Evolutionary conservation across 768 basidiomycete genomes (phyloP).

Genomic region (Amanita exitialis): DNA sequence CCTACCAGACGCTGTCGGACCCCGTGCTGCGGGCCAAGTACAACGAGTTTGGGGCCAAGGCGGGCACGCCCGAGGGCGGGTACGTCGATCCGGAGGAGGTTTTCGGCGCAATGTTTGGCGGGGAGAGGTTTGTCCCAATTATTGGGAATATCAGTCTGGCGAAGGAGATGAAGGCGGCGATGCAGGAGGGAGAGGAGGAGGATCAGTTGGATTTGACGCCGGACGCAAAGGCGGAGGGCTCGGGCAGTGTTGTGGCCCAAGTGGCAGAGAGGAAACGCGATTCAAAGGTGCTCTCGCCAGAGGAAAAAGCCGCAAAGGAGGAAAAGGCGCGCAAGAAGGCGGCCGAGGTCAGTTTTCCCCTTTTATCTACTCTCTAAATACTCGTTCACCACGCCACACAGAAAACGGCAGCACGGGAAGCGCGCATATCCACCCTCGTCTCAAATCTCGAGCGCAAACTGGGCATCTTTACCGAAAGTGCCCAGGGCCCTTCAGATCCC

Average conservation of each 20-base stretch:
- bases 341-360: constrained; percentile 46
- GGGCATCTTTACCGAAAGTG: constrained; percentile 81
- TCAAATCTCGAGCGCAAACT: constrained; percentile 76
- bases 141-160: constrained; percentile 86
- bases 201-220: constrained; percentile 28
- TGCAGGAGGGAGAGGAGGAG: constrained; percentile 74
- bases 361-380: too few species aligned
- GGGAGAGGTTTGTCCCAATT: constrained; percentile 76
- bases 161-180: constrained; percentile 84
- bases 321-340: constrained; percentile 57
- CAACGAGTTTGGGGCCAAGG: constrained; percentile 85
- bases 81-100: constrained; percentile 83
- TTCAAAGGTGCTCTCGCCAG: constrained; percentile 45
- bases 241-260: neutral
- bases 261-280: constrained; percentile 15
- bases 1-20: constrained; percentile 81
- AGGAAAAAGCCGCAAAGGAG: constrained; percentile 67
- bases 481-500: constrained; percentile 53
- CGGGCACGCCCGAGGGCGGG: constrained; percentile 74
- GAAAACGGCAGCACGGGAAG: constrained; percentile 75
- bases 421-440: constrained; percentile 66
- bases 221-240: constrained; percentile 11
- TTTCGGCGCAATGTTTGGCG: constrained; percentile 81
- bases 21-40: constrained; percentile 69
- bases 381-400: constrained; percentile 20